phyloP scores from a whole-genome alignment of 108 stramenopile genomes.

The Cyclotella cryptica region DNA sequence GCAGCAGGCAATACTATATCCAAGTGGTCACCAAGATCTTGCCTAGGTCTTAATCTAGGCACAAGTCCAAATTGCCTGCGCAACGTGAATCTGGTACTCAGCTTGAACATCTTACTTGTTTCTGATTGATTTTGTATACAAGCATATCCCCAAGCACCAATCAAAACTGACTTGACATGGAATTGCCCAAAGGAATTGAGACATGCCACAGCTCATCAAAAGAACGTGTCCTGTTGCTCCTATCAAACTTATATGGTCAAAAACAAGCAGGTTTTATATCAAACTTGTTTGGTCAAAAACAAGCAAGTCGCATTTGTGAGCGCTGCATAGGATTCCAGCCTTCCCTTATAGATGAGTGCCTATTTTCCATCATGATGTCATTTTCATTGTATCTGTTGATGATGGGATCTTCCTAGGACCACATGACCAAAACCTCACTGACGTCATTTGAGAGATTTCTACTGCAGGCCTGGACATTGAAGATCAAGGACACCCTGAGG shows the following conservation, averaged over 20 bases:
- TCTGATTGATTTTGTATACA: constrained; percentile 25
- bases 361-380: constrained; percentile 44
- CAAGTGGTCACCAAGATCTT: constrained; percentile 20
- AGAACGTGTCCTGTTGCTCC: neutral
- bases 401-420: constrained; percentile 41
- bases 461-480: constrained; percentile 26
- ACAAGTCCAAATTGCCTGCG: constrained; percentile 37
- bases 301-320: neutral
- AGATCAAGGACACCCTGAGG: constrained; percentile 29
- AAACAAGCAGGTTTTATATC: constrained; percentile 1
- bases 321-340: constrained; percentile 36
- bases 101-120: constrained; percentile 40
- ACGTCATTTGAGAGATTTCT: constrained; percentile 36
- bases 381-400: constrained; percentile 57
- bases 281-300: neutral
- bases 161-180: constrained; percentile 15
- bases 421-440: constrained; percentile 27
- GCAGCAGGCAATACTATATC: constrained; percentile 6
- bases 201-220: neutral
- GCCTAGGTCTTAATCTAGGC: constrained; percentile 52
- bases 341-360: constrained; percentile 54
- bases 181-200: constrained; percentile 2
- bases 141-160: constrained; percentile 29
- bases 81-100: constrained; percentile 51
- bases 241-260: neutral